Percentiles rank a stretch among this genome's conserved stretches.
Evolutionary conservation across 2,329 filamentous ascomycete species (phyloP).

Genomic region (Fusarium napiforme): DNA sequence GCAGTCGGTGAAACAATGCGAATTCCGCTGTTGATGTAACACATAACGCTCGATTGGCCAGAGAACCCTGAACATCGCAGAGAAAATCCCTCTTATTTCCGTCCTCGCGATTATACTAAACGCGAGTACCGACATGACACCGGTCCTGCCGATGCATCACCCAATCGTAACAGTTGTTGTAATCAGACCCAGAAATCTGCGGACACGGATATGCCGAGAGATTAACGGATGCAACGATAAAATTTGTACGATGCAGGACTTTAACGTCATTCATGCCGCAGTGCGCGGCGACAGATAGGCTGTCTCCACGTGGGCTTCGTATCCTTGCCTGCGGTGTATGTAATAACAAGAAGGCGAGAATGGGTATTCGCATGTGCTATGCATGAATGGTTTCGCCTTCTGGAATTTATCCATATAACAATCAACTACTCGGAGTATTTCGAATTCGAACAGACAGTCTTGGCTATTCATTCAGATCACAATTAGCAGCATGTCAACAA

Average conservation of each 20-base stretch:
- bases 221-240: constrained; percentile 1
- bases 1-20: not conserved
- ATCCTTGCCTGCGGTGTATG: not conserved
- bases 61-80: no score
- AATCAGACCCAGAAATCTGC: not conserved
- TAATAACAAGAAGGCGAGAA: not conserved
- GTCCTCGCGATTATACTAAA: not conserved
- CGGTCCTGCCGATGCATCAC: not conserved
- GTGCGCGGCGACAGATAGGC: no score
- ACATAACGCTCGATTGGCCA: not conserved
- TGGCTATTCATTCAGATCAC: no score
- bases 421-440: no score
- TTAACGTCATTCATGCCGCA: not conserved
- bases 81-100: not conserved
- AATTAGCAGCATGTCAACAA: not conserved
- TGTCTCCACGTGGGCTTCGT: not conserved
- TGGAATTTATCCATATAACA: not conserved
- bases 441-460: not conserved
- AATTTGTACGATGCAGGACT: not conserved
- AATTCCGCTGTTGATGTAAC: not conserved
- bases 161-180: not conserved
- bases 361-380: not conserved
- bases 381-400: not conserved
- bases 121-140: not conserved
- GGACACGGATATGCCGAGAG: not conserved